A percentile compares a stretch with the other conserved stretches of the same genome.
Conservation (phyloP, 495 filamentous ascomycete genomes). For the Trichoderma reesei region DNA sequence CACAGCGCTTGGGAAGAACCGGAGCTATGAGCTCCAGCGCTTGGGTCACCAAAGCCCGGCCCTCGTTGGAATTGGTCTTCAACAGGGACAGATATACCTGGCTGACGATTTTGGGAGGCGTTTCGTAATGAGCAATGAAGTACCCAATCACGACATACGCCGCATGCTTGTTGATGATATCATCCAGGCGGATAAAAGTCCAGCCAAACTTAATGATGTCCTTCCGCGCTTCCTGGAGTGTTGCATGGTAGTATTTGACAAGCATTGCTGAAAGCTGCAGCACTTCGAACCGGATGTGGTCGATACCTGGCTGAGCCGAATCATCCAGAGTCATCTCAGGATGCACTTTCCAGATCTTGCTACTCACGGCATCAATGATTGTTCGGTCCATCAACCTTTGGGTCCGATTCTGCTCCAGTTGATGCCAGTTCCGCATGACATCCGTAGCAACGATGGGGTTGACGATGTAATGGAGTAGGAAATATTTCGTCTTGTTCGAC, state of each 20-base stretch:
- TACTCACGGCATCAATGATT: slow-evolving; percentile 84
- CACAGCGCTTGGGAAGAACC: slow-evolving; percentile 71
- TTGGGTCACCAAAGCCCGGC: slow-evolving; percentile 82
- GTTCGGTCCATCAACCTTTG: slow-evolving; percentile 76
- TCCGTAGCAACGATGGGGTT: slow-evolving; percentile 98
- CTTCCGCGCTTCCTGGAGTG: slow-evolving; percentile 83
- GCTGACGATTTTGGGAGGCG: slow-evolving; percentile 86
- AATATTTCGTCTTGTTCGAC: slow-evolving; percentile 83
- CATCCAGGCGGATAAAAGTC: slow-evolving; percentile 95
- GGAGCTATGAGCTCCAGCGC: slow-evolving; percentile 90
- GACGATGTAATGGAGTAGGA: slow-evolving; percentile 81
- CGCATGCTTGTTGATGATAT: slow-evolving; percentile 98
- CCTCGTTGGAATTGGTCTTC: slow-evolving; percentile 90
- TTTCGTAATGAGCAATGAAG: slow-evolving; percentile 96
- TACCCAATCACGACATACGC: slow-evolving; percentile 95
- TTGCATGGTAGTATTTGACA: slow-evolving; percentile 80
- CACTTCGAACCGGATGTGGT: slow-evolving; percentile 93
- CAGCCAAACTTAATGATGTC: slow-evolving; percentile 99
- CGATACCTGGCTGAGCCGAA: slow-evolving; percentile 71
- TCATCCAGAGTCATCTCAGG: slow-evolving; percentile 78
- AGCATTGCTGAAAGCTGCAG: slow-evolving; percentile 89
- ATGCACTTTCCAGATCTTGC: slow-evolving; percentile 89
- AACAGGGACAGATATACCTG: slow-evolving; percentile 89
- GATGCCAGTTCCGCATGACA: slow-evolving; percentile 59
- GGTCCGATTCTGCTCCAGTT: slow-evolving; percentile 40